These are phyloP conservation scores for Coemansia sp. DNA, from an alignment of 192 early-diverging fungal genomes.

Conservation along the genomic window DNA sequence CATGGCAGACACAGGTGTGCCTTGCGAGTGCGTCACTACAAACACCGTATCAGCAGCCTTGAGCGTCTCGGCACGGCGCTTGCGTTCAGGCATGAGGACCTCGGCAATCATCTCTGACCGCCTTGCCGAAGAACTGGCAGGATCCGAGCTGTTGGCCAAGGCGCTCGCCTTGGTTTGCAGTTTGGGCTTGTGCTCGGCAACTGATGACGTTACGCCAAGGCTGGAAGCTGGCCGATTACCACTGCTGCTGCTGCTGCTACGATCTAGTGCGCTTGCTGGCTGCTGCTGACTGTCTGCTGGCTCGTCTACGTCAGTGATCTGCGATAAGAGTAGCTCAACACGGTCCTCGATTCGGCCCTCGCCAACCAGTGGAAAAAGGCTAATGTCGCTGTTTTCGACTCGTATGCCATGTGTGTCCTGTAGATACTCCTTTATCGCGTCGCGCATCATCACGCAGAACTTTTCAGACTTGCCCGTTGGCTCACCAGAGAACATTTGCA, in stretches of 20 bases:
- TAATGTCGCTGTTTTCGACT: conserved; percentile 57
- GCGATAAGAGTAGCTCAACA: conserved; percentile 79
- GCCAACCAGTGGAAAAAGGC: conserved; percentile 83
- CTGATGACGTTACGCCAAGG: neutral
- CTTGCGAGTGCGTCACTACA: conserved; percentile 92
- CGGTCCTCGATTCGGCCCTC: conserved; percentile 92
- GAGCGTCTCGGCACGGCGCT: conserved; percentile 28
- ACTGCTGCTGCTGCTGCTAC: neutral
- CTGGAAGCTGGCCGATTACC: conserved; percentile 7
- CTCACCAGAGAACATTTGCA: conserved; percentile 81
- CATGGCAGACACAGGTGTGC: conserved; percentile 85
- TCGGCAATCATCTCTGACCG: conserved; percentile 33
- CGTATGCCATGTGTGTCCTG: conserved; percentile 55
- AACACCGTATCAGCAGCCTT: conserved; percentile 73
- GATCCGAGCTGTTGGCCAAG: neutral
- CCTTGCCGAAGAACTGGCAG: conserved; percentile 18
- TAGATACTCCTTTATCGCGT: conserved; percentile 65
- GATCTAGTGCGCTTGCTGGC: neutral
- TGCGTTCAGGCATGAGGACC: conserved; percentile 38
- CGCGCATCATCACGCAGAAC: conserved; percentile 89
- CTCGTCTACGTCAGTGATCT: conserved; percentile 59
- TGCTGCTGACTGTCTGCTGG: neutral
- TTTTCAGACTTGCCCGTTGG: conserved; percentile 90
- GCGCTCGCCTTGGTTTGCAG: neutral
- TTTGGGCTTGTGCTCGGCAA: conserved; percentile 15